Evolutionary conservation across 2,329 filamentous ascomycete species (phyloP).

Genomic region (Pseudogymnoascus sp.): DNA sequence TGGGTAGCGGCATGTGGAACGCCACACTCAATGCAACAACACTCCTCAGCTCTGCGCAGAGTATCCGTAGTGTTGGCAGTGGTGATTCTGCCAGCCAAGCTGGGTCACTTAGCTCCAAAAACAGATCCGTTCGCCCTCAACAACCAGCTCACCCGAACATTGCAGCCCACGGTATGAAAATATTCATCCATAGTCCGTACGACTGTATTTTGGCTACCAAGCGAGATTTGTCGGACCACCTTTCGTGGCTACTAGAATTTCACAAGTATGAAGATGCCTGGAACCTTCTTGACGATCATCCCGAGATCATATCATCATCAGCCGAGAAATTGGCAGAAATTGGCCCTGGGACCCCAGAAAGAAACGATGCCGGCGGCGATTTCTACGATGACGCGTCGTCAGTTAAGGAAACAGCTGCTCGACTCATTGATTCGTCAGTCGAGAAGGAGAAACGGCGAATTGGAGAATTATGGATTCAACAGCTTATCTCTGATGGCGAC

Average conservation of each 20-base stretch:
- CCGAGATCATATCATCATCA: constrained; percentile 54
- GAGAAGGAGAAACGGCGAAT: constrained; percentile 86
- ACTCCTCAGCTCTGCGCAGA: constrained; percentile 81
- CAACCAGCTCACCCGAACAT: constrained; percentile 25
- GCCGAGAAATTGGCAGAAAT: constrained; percentile 37
- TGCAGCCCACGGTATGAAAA: constrained; percentile 56
- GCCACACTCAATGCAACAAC: constrained; percentile 80
- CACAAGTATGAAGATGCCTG: constrained; percentile 79
- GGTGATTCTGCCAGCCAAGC: constrained; percentile 44
- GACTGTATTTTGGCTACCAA: constrained; percentile 92
- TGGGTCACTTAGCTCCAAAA: constrained; percentile 39
- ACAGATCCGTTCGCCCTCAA: constrained; percentile 25
- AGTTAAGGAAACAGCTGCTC: constrained; percentile 54
- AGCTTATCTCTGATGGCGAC: constrained; percentile 66
- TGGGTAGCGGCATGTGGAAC: constrained; percentile 79
- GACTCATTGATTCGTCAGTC: constrained; percentile 54
- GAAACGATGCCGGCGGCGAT: constrained; percentile 36
- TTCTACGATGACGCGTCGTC: constrained; percentile 70
- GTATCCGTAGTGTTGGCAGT: constrained; percentile 57
- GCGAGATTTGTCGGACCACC: constrained; percentile 76
- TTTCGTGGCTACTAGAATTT: constrained; percentile 78
- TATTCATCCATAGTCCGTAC: constrained; percentile 94
- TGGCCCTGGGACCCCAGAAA: constrained; percentile 36
- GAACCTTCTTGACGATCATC: constrained; percentile 82
- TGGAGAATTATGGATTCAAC: constrained; percentile 88